Conservation (phyloP, 495 filamentous ascomycete genomes). For the Xylaria palmicola region DNA sequence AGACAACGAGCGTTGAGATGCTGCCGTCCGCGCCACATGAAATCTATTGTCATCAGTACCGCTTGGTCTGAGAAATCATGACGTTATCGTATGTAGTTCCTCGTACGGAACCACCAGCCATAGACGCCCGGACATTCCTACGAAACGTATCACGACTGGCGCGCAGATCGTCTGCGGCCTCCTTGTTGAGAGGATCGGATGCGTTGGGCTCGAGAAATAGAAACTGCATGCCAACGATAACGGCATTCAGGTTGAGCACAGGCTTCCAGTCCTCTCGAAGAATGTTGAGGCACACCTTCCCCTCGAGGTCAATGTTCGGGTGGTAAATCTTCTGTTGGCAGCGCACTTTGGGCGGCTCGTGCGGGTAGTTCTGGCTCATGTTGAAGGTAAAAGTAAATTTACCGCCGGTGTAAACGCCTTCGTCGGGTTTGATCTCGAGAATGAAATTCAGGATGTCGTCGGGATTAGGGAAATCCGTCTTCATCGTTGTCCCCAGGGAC, state of each 20-base stretch:
- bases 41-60: slow-evolving; percentile 26
- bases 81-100: slow-evolving; percentile 74
- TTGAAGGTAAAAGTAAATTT: slow-evolving; percentile 85
- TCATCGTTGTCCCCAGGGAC: slow-evolving; percentile 86
- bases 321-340: slow-evolving; percentile 99
- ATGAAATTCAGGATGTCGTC: slow-evolving; percentile 97
- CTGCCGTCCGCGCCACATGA: background rate
- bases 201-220: slow-evolving; percentile 97
- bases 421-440: slow-evolving; percentile 90
- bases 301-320: slow-evolving; percentile 96
- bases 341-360: slow-evolving; percentile 97
- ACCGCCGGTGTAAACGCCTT: slow-evolving; percentile 96
- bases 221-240: slow-evolving; percentile 96
- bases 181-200: slow-evolving; percentile 95
- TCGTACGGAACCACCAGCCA: slow-evolving; percentile 79
- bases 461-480: slow-evolving; percentile 86
- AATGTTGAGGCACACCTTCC: slow-evolving; percentile 97
- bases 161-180: slow-evolving; percentile 90
- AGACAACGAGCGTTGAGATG: background rate
- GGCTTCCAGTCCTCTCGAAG: slow-evolving; percentile 98
- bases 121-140: slow-evolving; percentile 78
- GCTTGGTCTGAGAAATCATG: slow-evolving; percentile 28
- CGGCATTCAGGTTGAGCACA: slow-evolving; percentile 92
- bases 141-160: slow-evolving; percentile 82
- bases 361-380: slow-evolving; percentile 93